Percentiles rank a stretch among this genome's conserved stretches.
These are phyloP conservation scores for Didymella glomerata DNA, from an alignment of 2,329 filamentous ascomycete species.

Conservation along the genomic window DNA sequence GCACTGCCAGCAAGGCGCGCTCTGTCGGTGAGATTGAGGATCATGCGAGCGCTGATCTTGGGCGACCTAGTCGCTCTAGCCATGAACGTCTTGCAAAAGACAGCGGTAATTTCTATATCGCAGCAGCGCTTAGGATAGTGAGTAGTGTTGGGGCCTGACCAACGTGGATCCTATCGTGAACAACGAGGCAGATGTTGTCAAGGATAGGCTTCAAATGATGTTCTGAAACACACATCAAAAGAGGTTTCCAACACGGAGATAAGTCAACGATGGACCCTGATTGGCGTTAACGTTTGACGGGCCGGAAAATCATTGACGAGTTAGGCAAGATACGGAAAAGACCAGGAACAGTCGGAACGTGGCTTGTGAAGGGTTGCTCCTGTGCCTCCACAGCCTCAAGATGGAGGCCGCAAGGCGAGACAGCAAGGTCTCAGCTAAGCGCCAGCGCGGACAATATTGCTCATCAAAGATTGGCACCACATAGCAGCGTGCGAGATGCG, in stretches of 20 bases:
- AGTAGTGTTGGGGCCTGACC: slow-evolving; percentile 26
- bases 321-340: slow-evolving; percentile 26
- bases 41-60: slow-evolving; percentile 32
- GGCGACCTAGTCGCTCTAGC: slow-evolving; percentile 22
- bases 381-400: slow-evolving; percentile 25
- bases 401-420: slow-evolving; percentile 18
- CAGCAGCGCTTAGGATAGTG: slow-evolving; percentile 24
- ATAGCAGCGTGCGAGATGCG: background rate
- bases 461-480: slow-evolving; percentile 1
- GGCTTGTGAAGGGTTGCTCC: slow-evolving; percentile 24
- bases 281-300: slow-evolving; percentile 20
- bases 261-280: slow-evolving; percentile 14
- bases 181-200: slow-evolving; percentile 27
- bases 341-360: slow-evolving; percentile 23
- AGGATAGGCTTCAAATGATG: slow-evolving; percentile 23
- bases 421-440: slow-evolving; percentile 19
- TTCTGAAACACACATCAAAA: slow-evolving; percentile 22
- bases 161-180: slow-evolving; percentile 39
- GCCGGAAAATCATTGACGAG: slow-evolving; percentile 26
- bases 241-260: slow-evolving; percentile 26
- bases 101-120: slow-evolving; percentile 20
- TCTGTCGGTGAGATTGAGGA: slow-evolving; percentile 27
- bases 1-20: slow-evolving; percentile 31
- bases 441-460: slow-evolving; percentile 2
- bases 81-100: slow-evolving; percentile 21